Conservation (phyloP, 192 early-diverging fungal genomes). For the Backusella mclennaniae region DNA sequence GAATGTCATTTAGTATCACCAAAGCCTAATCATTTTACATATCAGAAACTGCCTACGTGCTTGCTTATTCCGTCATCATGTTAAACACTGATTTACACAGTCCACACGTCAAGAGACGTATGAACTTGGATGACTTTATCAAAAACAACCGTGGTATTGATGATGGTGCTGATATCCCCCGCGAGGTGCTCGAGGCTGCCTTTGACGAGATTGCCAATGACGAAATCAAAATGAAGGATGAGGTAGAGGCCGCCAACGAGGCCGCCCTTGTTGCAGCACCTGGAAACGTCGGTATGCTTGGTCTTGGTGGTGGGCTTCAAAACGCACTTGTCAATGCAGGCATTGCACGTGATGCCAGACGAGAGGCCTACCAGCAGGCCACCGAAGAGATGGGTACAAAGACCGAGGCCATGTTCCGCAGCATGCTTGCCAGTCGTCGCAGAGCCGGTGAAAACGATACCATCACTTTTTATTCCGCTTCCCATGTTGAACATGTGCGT, state of each 20-base stretch:
- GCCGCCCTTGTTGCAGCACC: conserved; percentile 49
- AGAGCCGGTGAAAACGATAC: conserved; percentile 46
- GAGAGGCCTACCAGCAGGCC: conserved; percentile 59
- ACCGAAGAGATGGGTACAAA: conserved; percentile 69
- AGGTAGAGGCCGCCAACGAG: conserved; percentile 62
- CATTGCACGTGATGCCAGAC: conserved; percentile 37
- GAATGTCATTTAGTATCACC: too few species aligned
- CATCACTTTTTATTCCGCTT: conserved; percentile 61
- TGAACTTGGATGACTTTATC: conserved; percentile 85
- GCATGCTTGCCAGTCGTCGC: conserved; percentile 53
- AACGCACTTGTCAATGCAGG: conserved; percentile 41
- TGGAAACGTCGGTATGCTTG: conserved; percentile 44
- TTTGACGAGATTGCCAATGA: conserved; percentile 80
- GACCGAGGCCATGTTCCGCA: conserved; percentile 66
- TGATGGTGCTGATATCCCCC: conserved; percentile 77
- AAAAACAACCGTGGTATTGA: conserved; percentile 93
- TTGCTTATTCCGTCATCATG: conserved; percentile 92
- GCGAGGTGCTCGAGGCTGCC: conserved; percentile 67
- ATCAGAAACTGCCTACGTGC: conserved; percentile 83
- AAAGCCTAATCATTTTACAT: not conserved
- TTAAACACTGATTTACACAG: conserved; percentile 93
- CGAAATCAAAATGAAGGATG: conserved; percentile 95
- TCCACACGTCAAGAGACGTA: conserved; percentile 80
- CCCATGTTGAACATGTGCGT: conserved; percentile 84
- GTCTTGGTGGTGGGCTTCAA: conserved; percentile 37